A percentile compares a stretch with the other conserved stretches of the same genome.
phyloP scores from a whole-genome alignment of 805 yeast species.

The Monosporozyma aerobia region DNA sequence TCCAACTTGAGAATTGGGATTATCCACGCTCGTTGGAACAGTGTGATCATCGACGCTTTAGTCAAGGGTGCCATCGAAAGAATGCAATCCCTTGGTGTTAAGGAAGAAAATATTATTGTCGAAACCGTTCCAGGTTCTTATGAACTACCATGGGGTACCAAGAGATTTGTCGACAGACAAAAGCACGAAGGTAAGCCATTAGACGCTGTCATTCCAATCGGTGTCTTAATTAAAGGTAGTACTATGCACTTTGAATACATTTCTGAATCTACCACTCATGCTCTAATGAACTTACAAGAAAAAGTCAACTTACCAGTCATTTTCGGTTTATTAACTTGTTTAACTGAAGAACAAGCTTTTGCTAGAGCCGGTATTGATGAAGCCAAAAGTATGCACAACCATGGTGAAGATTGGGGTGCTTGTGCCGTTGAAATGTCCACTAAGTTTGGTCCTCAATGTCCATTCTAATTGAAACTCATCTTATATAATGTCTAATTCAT shows the following conservation, averaged over 20 bases:
- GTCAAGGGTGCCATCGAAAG: conserved; percentile 66
- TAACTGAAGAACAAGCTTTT: conserved; percentile 90
- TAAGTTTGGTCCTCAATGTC: conserved; percentile 31
- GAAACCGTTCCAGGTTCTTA: conserved; percentile 93
- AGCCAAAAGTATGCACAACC: conserved; percentile 64
- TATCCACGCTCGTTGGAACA: conserved; percentile 95
- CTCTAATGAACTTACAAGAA: conserved; percentile 74
- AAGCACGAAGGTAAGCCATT: conserved; percentile 37
- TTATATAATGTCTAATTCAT: neutral
- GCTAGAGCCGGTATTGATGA: conserved; percentile 85
- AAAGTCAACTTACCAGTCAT: conserved; percentile 69
- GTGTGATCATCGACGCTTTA: conserved; percentile 61
- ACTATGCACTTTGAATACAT: conserved; percentile 98
- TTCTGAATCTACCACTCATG: conserved; percentile 79
- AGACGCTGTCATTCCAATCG: conserved; percentile 89
- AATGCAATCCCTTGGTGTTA: conserved; percentile 58
- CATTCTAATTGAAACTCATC: conserved; percentile 1
- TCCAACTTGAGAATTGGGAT: conserved; percentile 67
- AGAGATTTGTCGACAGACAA: conserved; percentile 40
- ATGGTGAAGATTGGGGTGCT: conserved; percentile 98
- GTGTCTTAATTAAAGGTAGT: conserved; percentile 89
- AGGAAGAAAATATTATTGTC: conserved; percentile 62
- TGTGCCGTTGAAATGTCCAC: conserved; percentile 94
- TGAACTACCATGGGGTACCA: conserved; percentile 81
- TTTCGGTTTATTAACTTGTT: conserved; percentile 87